Conservation (phyloP, 108 stramenopile genomes). For the Fistulifera pelliculosa region DNA sequence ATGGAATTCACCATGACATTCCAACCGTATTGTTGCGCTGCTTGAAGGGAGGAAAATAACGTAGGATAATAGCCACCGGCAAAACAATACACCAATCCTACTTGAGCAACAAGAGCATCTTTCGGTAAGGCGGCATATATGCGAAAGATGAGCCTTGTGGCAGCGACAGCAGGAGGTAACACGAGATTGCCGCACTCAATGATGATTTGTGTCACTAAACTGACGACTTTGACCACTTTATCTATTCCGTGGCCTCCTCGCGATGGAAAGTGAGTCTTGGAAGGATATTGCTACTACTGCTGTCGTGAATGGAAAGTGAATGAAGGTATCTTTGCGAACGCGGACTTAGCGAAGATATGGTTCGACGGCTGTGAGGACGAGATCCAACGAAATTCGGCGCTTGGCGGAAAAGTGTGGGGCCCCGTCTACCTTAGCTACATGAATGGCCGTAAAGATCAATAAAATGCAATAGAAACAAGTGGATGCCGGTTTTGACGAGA, state of each 20-base stretch:
- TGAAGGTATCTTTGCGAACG: no score
- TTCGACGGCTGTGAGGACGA: no score
- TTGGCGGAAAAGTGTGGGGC: no score
- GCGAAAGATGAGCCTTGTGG: slow-evolving; percentile 6
- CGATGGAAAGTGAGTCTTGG: background rate
- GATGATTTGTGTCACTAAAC: slow-evolving; percentile 8
- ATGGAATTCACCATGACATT: slow-evolving; percentile 15
- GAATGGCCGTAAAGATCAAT: no score
- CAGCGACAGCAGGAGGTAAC: slow-evolving; percentile 16
- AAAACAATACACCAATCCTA: slow-evolving; percentile 40
- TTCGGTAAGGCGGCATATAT: slow-evolving; percentile 8
- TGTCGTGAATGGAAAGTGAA: no score
- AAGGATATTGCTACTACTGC: background rate
- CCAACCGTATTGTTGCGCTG: slow-evolving; percentile 30
- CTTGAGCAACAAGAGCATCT: slow-evolving; percentile 9
- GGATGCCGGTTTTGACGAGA: no score
- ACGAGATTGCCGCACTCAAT: slow-evolving; percentile 13
- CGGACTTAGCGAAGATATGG: no score
- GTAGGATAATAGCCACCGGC: slow-evolving; percentile 41
- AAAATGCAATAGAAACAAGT: no score
- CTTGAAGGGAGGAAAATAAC: slow-evolving; percentile 20
- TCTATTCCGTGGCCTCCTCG: background rate
- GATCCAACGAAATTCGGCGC: no score
- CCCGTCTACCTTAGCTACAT: no score
- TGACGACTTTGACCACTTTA: slow-evolving; percentile 7